A percentile compares a stretch with the other conserved stretches of the same genome.
Evolutionary conservation across 2,329 filamentous ascomycete species (phyloP).

Genomic region (Pseudocercospora vitis): DNA sequence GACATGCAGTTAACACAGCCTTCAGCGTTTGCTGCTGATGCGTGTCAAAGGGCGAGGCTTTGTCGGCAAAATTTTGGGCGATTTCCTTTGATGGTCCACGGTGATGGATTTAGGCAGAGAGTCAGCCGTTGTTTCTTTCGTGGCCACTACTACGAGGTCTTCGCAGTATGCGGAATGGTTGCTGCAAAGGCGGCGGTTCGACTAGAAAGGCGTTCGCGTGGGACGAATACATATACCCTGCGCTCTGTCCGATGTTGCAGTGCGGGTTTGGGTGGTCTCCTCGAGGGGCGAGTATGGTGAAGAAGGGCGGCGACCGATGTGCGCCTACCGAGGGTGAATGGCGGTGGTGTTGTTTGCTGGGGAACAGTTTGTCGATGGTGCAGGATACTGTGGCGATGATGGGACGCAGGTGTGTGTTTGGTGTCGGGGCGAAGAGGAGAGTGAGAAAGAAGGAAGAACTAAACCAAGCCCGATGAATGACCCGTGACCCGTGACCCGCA

Average conservation of each 20-base stretch:
- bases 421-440: neutral
- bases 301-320: constrained; percentile 21
- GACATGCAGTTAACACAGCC: constrained; percentile 56
- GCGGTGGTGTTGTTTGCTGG: constrained; percentile 19
- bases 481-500: neutral
- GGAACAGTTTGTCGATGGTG: constrained; percentile 9
- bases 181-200: constrained; percentile 87
- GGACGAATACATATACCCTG: constrained; percentile 97
- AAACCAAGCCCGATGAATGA: too few species aligned
- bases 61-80: constrained; percentile 18
- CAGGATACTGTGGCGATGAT: constrained; percentile 15
- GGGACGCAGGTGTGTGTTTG: constrained; percentile 11
- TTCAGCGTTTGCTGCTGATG: constrained; percentile 33
- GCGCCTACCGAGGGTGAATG: constrained; percentile 17
- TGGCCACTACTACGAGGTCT: constrained; percentile 82
- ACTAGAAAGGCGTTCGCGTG: constrained; percentile 91
- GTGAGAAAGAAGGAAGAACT: constrained; percentile 6
- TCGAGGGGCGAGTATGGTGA: constrained; percentile 23
- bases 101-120: constrained; percentile 24
- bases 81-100: constrained; percentile 14
- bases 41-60: constrained; percentile 23
- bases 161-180: constrained; percentile 87
- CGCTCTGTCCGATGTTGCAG: constrained; percentile 25
- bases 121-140: constrained; percentile 87
- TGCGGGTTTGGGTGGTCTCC: constrained; percentile 22